Conservation (phyloP, 2,329 filamentous ascomycete genomes). For the Alternaria longipes region DNA sequence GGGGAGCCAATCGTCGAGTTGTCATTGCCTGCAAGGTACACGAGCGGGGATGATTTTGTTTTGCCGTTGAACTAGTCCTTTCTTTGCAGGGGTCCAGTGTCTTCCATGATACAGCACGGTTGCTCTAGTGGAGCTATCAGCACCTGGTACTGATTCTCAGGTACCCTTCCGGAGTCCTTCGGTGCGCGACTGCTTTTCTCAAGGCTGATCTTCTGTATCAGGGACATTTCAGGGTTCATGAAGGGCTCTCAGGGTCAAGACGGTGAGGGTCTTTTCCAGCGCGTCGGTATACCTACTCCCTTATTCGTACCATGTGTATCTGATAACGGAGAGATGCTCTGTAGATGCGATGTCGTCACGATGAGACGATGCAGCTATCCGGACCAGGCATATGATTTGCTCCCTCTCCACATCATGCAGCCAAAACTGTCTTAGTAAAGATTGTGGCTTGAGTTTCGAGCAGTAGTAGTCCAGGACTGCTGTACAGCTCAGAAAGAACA, state of each 20-base stretch:
- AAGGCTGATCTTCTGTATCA: neutral
- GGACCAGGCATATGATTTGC: neutral
- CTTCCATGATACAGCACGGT: neutral
- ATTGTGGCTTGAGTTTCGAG: slow-evolving; percentile 2
- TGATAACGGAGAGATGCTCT: neutral
- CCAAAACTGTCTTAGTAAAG: neutral
- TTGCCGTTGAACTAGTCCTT: slow-evolving; percentile 12
- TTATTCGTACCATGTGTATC: neutral
- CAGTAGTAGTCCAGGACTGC: neutral
- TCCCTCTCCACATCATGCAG: slow-evolving; percentile 1
- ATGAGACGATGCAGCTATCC: neutral
- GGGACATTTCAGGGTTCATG: neutral
- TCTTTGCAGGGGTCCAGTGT: slow-evolving; percentile 10
- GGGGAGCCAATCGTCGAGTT: slow-evolving; percentile 1
- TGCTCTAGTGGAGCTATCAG: slow-evolving; percentile 1
- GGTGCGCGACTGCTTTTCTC: slow-evolving; percentile 8
- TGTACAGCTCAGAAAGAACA: neutral
- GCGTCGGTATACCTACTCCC: neutral
- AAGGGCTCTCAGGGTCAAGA: slow-evolving; percentile 5
- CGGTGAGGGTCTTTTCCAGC: neutral
- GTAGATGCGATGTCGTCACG: neutral
- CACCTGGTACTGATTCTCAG: neutral
- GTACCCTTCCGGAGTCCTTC: neutral
- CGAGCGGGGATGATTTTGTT: slow-evolving; percentile 9
- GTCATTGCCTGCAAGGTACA: slow-evolving; percentile 13